Conservation (phyloP, 2,329 filamentous ascomycete genomes). For the Hymenoscyphus scutula region DNA sequence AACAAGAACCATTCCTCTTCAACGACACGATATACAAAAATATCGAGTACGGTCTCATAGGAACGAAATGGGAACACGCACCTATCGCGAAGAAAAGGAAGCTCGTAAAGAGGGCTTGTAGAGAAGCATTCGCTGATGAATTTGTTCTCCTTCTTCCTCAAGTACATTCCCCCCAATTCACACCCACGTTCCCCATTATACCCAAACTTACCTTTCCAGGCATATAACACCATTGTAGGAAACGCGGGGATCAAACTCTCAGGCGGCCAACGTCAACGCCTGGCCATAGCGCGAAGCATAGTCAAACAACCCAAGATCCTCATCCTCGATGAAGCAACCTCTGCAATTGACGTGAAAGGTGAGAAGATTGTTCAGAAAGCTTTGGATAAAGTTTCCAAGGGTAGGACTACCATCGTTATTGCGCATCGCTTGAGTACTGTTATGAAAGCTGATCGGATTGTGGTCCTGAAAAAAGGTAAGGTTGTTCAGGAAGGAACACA, state of each 20-base stretch:
- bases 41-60: constrained; percentile 42
- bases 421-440: constrained; percentile 69
- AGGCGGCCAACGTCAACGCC: constrained; percentile 49
- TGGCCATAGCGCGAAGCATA: constrained; percentile 57
- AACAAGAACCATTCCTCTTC: constrained; percentile 66
- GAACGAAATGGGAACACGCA: constrained; percentile 23
- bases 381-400: constrained; percentile 50
- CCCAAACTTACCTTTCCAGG: constrained; percentile 49
- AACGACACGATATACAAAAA: constrained; percentile 62
- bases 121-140: constrained; percentile 54
- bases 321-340: constrained; percentile 68
- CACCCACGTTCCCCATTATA: constrained; percentile 44
- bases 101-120: constrained; percentile 44
- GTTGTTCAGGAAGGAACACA: constrained; percentile 76
- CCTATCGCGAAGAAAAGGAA: constrained; percentile 17
- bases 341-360: constrained; percentile 46
- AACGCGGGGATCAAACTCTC: constrained; percentile 74
- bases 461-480: constrained; percentile 70
- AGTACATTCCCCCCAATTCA: constrained; percentile 56
- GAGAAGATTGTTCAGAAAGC: constrained; percentile 52
- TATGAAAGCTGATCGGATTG: constrained; percentile 73
- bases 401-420: constrained; percentile 61
- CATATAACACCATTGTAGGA: constrained; percentile 51
- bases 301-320: constrained; percentile 65
- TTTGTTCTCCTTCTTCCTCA: constrained; percentile 52